phyloP scores from a whole-genome alignment of 2,329 filamentous ascomycete species.

The Phaeophleospora eucalypticola region DNA sequence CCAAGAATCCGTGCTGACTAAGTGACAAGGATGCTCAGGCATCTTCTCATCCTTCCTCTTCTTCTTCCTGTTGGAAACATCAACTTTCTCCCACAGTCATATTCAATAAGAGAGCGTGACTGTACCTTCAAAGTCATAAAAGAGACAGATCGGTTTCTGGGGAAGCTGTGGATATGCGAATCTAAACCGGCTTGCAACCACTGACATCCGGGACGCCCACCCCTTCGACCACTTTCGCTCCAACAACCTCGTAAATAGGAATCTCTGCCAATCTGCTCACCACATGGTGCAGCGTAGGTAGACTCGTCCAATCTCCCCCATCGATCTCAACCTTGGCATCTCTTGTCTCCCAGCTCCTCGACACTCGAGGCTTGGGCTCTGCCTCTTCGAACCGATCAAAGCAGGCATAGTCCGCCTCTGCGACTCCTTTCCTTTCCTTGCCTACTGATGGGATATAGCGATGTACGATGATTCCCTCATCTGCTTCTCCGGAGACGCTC shows the following conservation, averaged over 20 bases:
- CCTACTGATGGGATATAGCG: constrained; percentile 54
- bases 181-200: constrained; percentile 13
- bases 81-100: no score
- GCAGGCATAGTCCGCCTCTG: constrained; percentile 37
- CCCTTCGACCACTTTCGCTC: constrained; percentile 14
- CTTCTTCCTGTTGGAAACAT: no score
- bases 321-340: constrained; percentile 7
- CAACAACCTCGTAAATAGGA: constrained; percentile 12
- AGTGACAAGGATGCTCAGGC: no score
- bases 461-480: constrained; percentile 18
- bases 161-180: no score
- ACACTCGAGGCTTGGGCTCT: constrained; percentile 5
- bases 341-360: constrained; percentile 3
- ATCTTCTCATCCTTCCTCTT: no score
- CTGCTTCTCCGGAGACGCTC: constrained; percentile 12
- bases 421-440: constrained; percentile 37
- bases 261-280: constrained; percentile 9
- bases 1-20: no score
- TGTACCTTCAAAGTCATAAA: no score
- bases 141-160: background rate
- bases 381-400: constrained; percentile 11
- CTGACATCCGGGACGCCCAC: constrained; percentile 11
- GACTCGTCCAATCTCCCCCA: constrained; percentile 5
- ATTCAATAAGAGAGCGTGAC: no score
- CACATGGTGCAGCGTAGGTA: constrained; percentile 16